Evolutionary conservation across 23 red algal species (phyloP).

Genomic region (Gracilaria gracilis): DNA sequence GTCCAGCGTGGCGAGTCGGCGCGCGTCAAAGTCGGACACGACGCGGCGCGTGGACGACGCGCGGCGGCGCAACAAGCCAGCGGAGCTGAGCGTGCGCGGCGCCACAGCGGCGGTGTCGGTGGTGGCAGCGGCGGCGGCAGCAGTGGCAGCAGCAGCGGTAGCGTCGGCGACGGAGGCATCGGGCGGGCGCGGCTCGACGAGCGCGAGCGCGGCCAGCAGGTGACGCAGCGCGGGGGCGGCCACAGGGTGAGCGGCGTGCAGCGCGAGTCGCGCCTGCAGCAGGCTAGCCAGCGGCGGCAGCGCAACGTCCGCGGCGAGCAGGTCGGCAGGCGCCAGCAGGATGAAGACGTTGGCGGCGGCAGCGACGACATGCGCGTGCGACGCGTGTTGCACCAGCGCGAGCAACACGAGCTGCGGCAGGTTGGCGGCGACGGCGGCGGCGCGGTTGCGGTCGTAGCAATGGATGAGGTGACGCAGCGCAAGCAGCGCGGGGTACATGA

Average conservation of each 20-base stretch:
- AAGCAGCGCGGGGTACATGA: slow-evolving; percentile 3
- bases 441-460: slow-evolving; percentile 23
- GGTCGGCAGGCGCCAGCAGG: slow-evolving; percentile 16
- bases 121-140: too few species aligned
- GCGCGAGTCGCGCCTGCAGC: neutral
- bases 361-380: neutral
- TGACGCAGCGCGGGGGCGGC: neutral
- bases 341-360: slow-evolving; percentile 22
- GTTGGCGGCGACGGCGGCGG: neutral
- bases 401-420: slow-evolving; percentile 19
- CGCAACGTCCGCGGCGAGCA: neutral
- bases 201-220: slow-evolving; percentile 12
- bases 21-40: slow-evolving; percentile 10
- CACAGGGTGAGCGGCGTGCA: neutral
- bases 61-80: slow-evolving; percentile 1
- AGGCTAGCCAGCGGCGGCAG: neutral
- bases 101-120: neutral
- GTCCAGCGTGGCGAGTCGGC: neutral
- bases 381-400: neutral
- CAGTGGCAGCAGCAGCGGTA: too few species aligned
- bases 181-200: neutral
- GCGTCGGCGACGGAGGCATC: too few species aligned
- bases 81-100: slow-evolving; percentile 9
- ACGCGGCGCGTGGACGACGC: neutral
- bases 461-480: slow-evolving; percentile 1